Evolutionary conservation across 306 rosid species (phyloP).

Genomic region (Fagus crenata): DNA sequence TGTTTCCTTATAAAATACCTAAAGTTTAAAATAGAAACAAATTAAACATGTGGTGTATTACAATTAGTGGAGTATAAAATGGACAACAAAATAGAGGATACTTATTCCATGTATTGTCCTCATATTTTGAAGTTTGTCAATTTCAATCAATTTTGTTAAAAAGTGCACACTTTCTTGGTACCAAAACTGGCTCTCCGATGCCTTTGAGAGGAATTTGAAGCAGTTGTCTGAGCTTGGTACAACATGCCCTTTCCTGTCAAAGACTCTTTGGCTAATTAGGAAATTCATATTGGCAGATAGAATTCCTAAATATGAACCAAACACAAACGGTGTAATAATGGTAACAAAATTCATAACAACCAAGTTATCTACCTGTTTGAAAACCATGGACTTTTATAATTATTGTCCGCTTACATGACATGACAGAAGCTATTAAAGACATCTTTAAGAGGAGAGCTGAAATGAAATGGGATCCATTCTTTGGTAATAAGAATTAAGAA

Average conservation of each 20-base stretch:
- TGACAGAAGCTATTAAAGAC: background rate
- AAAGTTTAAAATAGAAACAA: no score
- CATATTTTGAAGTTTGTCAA: background rate
- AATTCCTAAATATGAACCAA: background rate
- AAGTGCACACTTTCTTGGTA: background rate
- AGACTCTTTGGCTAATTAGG: background rate
- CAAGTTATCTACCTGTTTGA: constrained; percentile 22
- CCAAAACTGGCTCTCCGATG: background rate
- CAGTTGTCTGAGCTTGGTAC: background rate
- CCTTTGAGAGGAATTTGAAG: background rate
- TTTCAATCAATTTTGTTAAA: background rate
- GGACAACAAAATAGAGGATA: no score
- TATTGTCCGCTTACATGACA: background rate
- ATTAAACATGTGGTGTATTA: no score
- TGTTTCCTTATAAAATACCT: no score
- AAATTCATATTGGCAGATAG: background rate
- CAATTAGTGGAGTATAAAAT: no score
- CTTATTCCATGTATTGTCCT: background rate
- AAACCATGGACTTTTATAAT: constrained; percentile 3
- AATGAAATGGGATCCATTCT: background rate
- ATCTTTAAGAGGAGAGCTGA: background rate
- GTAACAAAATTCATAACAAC: background rate
- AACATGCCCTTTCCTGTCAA: background rate
- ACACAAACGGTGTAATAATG: background rate
- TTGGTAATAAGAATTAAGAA: background rate